Conservation (phyloP, 768 basidiomycete species). For the Agrocybe praecox region DNA sequence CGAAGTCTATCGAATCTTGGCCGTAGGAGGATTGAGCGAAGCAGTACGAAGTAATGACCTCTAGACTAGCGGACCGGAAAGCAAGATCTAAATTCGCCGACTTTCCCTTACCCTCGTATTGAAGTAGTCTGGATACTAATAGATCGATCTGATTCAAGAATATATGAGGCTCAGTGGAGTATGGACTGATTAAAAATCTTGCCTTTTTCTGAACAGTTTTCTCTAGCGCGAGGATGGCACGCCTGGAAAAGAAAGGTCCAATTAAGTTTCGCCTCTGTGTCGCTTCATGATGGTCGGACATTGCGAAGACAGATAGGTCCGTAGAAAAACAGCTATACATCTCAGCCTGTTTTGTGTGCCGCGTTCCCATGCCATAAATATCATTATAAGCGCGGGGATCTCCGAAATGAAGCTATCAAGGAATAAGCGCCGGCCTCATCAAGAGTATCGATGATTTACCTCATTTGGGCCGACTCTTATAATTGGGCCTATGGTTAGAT, state of each 20-base stretch:
- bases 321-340: slow-evolving; percentile 41
- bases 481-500: slow-evolving; percentile 30
- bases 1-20: slow-evolving; percentile 31
- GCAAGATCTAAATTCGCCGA: slow-evolving; percentile 39
- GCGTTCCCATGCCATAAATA: slow-evolving; percentile 40
- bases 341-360: slow-evolving; percentile 35
- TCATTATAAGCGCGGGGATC: slow-evolving; percentile 40
- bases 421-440: slow-evolving; percentile 2
- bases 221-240: slow-evolving; percentile 40
- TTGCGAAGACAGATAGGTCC: slow-evolving; percentile 37
- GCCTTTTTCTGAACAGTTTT: slow-evolving; percentile 35
- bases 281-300: slow-evolving; percentile 35
- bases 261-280: slow-evolving; percentile 36
- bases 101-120: slow-evolving; percentile 20
- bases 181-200: neutral
- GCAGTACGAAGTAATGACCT: slow-evolving; percentile 43
- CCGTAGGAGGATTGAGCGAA: slow-evolving; percentile 34
- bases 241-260: slow-evolving; percentile 41
- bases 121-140: slow-evolving; percentile 28
- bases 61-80: slow-evolving; percentile 38
- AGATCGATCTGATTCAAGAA: slow-evolving; percentile 29
- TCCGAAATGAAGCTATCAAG: slow-evolving; percentile 42
- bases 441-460: slow-evolving; percentile 20
- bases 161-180: neutral
- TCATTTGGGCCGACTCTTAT: slow-evolving; percentile 42